Base-by-base conservation (phyloP, 768 basidiomycete genomes). In the Kondoa malvinella region DNA sequence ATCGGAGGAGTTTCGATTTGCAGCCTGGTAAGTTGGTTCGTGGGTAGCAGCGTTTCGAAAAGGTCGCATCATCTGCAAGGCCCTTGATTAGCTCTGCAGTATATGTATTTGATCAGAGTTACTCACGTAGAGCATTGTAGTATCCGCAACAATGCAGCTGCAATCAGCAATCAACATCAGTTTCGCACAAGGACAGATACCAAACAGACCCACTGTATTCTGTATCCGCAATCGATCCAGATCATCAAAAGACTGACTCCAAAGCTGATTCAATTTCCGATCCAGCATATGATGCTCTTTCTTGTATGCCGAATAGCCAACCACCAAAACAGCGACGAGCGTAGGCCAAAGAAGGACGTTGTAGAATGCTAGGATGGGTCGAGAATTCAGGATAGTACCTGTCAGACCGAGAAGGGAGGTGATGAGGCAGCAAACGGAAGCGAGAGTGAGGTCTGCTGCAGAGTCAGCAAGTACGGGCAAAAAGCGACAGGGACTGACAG, bases 231-330 rank as follows among this genome's bases (percentile, higher is more conserved):
- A 77, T 15, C 84, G 80, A 17, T 82, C 84, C 2, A 78, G 71
- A 26, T 81, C 79, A 21, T 82, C 82, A 73, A 84, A 84, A 73
- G 81, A 82, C 67, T 82, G 80, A 70, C 82, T 84, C 87, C 87
- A 88, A 15, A 83, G 80, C 68, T 84, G 78, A 73, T 85, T 83
- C 57, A 87, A 79, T 76, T 87, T 87, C 70, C 82, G 79, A 70
- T 85, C 84, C 67, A 88, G 80, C 34, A 84, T 77, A 73, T 85
- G 83, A 0, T 81, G 78, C 61, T 78, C 78, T 34, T 84, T 82
- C 71, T 84, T 83, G 77, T 86, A 87, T 25, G 82, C 77, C n/a
- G 80, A 78, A 73, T 87, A 87, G 32, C 84, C 85, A 67, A 86
- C 79, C 3, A 82, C 79, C 69, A 84, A 80, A 65, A 87, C 73